phyloP scores from a whole-genome alignment of 805 yeast species.

The Spathaspora gorwiae region DNA sequence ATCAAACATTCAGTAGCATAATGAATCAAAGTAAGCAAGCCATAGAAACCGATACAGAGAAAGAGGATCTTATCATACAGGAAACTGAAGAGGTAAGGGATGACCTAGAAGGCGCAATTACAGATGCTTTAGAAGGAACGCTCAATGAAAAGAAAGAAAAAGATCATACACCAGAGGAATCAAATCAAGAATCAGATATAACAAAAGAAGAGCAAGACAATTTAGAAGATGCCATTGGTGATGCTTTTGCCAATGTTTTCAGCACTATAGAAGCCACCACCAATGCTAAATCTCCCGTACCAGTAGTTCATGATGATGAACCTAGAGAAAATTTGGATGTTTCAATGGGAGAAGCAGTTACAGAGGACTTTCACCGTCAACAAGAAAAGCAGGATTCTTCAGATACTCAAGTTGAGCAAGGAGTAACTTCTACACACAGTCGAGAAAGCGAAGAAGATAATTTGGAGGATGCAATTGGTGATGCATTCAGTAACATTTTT shows the following conservation, averaged over 20 bases:
- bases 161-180: neutral
- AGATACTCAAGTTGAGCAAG: no score
- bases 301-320: no score
- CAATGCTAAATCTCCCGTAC: no score
- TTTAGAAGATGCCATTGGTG: slow-evolving; percentile 6
- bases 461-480: slow-evolving; percentile 8
- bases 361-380: no score
- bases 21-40: neutral
- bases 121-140: neutral
- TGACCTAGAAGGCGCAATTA: neutral
- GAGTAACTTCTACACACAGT: no score
- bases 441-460: neutral
- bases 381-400: no score
- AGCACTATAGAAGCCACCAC: neutral
- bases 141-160: neutral
- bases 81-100: neutral
- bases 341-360: no score
- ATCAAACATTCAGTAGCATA: neutral
- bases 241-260: slow-evolving; percentile 1
- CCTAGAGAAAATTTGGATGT: no score
- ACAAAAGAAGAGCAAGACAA: slow-evolving; percentile 6
- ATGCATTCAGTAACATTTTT: neutral
- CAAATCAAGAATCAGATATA: neutral
- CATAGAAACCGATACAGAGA: neutral
- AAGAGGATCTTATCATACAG: neutral